Conservation (phyloP, 345 rosid species). For the Anastatica hierochuntica region DNA sequence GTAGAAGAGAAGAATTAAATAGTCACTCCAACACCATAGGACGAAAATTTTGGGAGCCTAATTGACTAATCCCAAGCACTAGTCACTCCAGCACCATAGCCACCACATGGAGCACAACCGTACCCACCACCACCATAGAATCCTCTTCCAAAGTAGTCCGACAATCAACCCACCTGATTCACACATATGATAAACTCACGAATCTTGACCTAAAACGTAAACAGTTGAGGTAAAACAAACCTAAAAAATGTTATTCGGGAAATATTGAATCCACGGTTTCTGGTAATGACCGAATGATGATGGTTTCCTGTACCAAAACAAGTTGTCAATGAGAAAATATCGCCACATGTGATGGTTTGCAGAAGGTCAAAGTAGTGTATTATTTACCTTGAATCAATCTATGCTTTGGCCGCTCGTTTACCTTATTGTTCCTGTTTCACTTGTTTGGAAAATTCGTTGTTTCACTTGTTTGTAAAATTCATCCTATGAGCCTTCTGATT, state of each 20-base stretch:
- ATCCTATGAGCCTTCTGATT: no score
- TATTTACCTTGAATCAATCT: slow-evolving; percentile 45
- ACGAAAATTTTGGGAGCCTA: no score
- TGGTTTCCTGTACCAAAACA: slow-evolving; percentile 16
- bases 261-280: slow-evolving; percentile 47
- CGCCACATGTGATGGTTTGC: neutral
- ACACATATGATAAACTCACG: no score
- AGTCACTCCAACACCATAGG: no score
- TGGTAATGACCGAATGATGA: slow-evolving; percentile 32
- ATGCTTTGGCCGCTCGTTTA: slow-evolving; percentile 62
- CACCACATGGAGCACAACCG: slow-evolving; percentile 26
- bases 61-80: slow-evolving; percentile 77
- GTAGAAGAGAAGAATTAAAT: slow-evolving; percentile 12
- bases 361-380: neutral
- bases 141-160: no score
- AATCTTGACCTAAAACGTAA: no score
- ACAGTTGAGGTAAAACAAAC: no score
- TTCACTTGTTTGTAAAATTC: no score
- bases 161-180: no score
- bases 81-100: slow-evolving; percentile 40
- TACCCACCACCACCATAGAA: no score
- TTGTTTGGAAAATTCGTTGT: slow-evolving; percentile 59
- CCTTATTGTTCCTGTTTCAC: slow-evolving; percentile 39
- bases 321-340: neutral
- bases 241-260: no score